Evolutionary conservation across 176 grass and related monocot species (phyloP), one percentile per base, ranked within the genome.

Genomic region (Aechmea fasciata): DNA sequence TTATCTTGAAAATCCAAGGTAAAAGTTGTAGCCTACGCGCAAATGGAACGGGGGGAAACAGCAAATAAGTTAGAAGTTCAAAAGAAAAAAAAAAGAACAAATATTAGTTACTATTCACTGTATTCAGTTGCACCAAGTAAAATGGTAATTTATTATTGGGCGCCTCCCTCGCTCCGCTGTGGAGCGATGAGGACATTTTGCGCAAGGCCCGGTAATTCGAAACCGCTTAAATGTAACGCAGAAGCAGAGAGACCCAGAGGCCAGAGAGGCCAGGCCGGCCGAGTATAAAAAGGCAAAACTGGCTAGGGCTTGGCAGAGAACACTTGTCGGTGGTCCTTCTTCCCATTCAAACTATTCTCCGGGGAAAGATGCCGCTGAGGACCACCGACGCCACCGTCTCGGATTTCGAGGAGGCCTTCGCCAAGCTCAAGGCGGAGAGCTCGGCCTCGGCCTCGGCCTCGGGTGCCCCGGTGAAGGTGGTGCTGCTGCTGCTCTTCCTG

Each of bases 401-500:
- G 53, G 73, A 80, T 71, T 85, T 85, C 63, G 65, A 68, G 33
- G 29, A 72, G 47, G 77, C 71, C 6, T 85, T 85, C 72, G 52
- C 63, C 59, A 63, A 79, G 49, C 80, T 80, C 62, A 66, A 70
- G 65, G 71, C 51, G 9, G 65, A 78, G 49, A 51, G 70, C 22
- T 23, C 22, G 22, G 22, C 22, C 22, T 23, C 22, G 22, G 22
- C 22, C 15, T 51, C 65, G 51, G 49, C 29, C 29, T 33, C 29
- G 29, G 29, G 29, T 3, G 29, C 29, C 29, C 29, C 3, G 33
- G 33, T 67, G 19, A 71, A 59, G 59, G 63, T 64, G 47, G 33
- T 87, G 69, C 91, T 92, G 75, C 83, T 96, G 62, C 78, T 96
- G 65, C 88, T 96, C 65, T 92, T 96, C 75, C 76, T 96, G 33